Conservation (phyloP, 1,139 yeast species). For the Oligophagozyma castellii region DNA sequence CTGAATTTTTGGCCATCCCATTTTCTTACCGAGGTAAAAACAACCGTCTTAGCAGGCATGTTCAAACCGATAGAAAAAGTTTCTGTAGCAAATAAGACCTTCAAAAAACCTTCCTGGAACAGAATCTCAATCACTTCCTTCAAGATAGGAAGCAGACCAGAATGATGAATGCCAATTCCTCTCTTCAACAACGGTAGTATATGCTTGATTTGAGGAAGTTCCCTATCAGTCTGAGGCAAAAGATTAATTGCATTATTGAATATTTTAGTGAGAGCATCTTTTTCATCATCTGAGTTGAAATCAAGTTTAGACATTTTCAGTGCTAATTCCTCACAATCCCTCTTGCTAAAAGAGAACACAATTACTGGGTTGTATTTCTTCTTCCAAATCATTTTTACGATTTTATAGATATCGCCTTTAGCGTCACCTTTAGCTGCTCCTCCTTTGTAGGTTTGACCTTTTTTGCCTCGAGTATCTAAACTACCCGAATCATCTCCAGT, state of each 20-base stretch:
- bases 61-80: conserved; percentile 96
- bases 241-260: conserved; percentile 79
- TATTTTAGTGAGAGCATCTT: conserved; percentile 76
- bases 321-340: conserved; percentile 92
- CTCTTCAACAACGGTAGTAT: conserved; percentile 76
- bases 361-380: conserved; percentile 94
- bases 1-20: conserved; percentile 97
- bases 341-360: conserved; percentile 89
- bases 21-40: conserved; percentile 91
- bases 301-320: conserved; percentile 90
- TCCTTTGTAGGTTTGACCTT: conserved; percentile 81
- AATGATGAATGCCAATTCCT: conserved; percentile 98
- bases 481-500: conserved; percentile 75
- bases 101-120: conserved; percentile 90
- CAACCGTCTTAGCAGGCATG: conserved; percentile 98
- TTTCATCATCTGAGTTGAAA: conserved; percentile 84
- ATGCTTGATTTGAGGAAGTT: conserved; percentile 86
- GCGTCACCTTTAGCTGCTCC: conserved; percentile 59
- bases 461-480: conserved; percentile 46
- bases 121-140: conserved; percentile 94
- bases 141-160: conserved; percentile 87
- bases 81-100: conserved; percentile 93
- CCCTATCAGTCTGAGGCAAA: conserved; percentile 81
- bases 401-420: conserved; percentile 86
- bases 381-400: conserved; percentile 94